Evolutionary conservation across 2,329 filamentous ascomycete species (phyloP).

Genomic region (Cladosporium cucumerinum): DNA sequence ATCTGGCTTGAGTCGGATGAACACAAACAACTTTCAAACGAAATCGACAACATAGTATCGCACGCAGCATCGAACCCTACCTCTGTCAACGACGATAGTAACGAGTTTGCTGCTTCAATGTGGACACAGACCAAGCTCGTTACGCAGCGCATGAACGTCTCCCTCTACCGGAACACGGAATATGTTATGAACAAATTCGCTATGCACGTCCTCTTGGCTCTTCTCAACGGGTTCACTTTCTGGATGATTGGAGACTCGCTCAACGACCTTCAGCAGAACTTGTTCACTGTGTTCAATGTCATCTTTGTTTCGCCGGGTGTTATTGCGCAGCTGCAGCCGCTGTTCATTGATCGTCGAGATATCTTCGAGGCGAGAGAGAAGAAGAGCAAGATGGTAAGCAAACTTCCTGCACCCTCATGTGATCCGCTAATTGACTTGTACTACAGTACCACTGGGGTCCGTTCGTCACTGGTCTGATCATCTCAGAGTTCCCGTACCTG

Average conservation of each 20-base stretch:
- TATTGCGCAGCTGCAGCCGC: constrained; percentile 57
- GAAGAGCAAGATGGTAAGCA: constrained; percentile 55
- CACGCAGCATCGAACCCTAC: constrained; percentile 36
- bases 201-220: constrained; percentile 50
- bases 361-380: constrained; percentile 59
- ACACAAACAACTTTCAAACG: constrained; percentile 36
- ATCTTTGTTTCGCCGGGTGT: constrained; percentile 42
- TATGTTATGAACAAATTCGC: constrained; percentile 64
- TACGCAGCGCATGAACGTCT: constrained; percentile 50
- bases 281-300: constrained; percentile 36
- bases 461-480: constrained; percentile 66
- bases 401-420: neutral
- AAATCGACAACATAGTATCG: constrained; percentile 41
- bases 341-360: constrained; percentile 56
- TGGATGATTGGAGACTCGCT: constrained; percentile 40
- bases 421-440: constrained; percentile 24
- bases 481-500: constrained; percentile 67
- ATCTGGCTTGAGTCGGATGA: constrained; percentile 39
- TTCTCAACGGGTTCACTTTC: constrained; percentile 50
- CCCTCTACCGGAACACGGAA: constrained; percentile 64
- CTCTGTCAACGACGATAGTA: constrained; percentile 40
- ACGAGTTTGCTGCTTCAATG: constrained; percentile 45
- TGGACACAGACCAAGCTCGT: constrained; percentile 42
- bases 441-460: constrained; percentile 64
- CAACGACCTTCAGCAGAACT: constrained; percentile 37